Conservation (phyloP, 192 early-diverging fungal genomes). For the Gamsiella multidivaricata region DNA sequence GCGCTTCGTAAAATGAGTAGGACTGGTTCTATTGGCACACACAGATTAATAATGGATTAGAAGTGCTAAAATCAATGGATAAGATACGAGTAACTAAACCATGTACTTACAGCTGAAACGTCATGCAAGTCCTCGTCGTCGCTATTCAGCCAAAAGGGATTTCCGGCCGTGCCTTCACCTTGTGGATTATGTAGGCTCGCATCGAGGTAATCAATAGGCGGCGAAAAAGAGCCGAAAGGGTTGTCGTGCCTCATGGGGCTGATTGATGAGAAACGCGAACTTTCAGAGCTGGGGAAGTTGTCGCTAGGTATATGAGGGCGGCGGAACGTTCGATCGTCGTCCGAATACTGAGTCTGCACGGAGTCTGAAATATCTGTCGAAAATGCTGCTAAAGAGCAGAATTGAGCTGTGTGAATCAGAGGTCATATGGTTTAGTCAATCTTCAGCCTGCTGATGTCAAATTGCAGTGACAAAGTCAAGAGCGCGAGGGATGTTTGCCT, state of each 20-base stretch:
- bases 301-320: conserved; percentile 20
- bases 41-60: not conserved
- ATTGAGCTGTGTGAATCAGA: conserved; percentile 14
- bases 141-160: conserved; percentile 19
- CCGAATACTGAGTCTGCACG: not conserved
- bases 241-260: conserved; percentile 12
- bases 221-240: not conserved
- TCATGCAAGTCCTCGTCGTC: conserved; percentile 16
- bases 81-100: not conserved
- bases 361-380: not conserved
- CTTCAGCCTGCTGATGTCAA: too few relatives aligned
- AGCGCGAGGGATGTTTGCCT: not conserved
- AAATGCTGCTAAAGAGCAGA: conserved; percentile 20
- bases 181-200: not conserved
- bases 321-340: conserved; percentile 1
- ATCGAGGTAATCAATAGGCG: conserved; percentile 9
- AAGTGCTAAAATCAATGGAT: not conserved
- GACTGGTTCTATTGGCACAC: conserved; percentile 2
- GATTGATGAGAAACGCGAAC: conserved; percentile 19
- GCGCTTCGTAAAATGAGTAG: conserved; percentile 21
- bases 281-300: conserved; percentile 13
- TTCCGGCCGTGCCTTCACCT: not conserved
- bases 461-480: not conserved
- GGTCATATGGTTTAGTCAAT: not conserved
- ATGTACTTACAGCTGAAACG: conserved; percentile 6